Evolutionary conservation across 768 basidiomycete species (phyloP), one percentile per base, ranked within the genome.

Genomic region (Trametes sanguinea): DNA sequence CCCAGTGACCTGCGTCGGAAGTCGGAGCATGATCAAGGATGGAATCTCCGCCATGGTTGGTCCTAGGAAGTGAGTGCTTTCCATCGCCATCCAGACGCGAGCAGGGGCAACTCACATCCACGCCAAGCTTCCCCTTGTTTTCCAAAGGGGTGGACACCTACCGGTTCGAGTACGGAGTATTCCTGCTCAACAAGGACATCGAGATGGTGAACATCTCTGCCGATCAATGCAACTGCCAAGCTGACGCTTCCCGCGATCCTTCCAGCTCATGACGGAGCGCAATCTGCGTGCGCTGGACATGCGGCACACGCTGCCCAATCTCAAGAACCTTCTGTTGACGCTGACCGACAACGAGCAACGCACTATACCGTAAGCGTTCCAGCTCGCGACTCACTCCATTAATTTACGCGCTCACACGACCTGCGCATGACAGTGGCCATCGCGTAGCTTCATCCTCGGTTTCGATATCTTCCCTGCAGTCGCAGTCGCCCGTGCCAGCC

Each of bases 161-260:
- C 76, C 83, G 97, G 29, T 99, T 96, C 70, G 96, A 98, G 74
- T 99, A 98, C 77, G 97, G 88, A 3, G 96, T 98, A 4, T 98
- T 95, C 74, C 76, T 99, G 44, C 80, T 98, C 35, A 99, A 99
- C 78, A 99, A 98, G 75, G 83, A 99, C 74, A 95, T 99, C 66
- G 96, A 99, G 77, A 81, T 95, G 84, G 95, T 95, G 65, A 63
- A 82, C 65, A 44, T 14, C 44, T 32, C 13, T 39, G 33, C 46
- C 54, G 56, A 27, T 16, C 40, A 16, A 22, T 27, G n/a, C 17
- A 14, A 29, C 46, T 33, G 39, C 46, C 17, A 48, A 10, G 54
- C 65, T 69, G 45, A 67, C 51, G 48, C 32, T 59, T 62, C 9
- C 17, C 48, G 62, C 43, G 29, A 60, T 60, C 51, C 54, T 32